These are phyloP conservation scores for Aureobasidium leucospermi DNA, from an alignment of 2,329 filamentous ascomycete species.

Conservation along the genomic window DNA sequence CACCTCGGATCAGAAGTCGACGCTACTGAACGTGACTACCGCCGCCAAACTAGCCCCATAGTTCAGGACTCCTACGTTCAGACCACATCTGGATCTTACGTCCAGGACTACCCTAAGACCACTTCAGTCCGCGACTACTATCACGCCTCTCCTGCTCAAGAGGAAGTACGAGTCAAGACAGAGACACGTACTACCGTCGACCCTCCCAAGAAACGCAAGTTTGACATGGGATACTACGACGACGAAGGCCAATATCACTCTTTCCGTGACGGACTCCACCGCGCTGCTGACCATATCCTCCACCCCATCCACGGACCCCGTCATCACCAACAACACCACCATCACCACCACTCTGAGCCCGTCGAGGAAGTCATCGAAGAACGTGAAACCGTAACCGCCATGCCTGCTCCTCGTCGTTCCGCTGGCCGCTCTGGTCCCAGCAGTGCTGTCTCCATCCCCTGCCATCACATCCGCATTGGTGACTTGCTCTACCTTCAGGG, in stretches of 20 bases:
- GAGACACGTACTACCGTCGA: constrained; percentile 47
- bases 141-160: constrained; percentile 29
- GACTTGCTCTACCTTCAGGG: constrained; percentile 98
- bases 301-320: constrained; percentile 53
- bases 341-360: constrained; percentile 29
- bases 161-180: constrained; percentile 44
- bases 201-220: constrained; percentile 39
- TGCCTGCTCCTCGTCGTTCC: constrained; percentile 30
- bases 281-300: constrained; percentile 57
- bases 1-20: constrained; percentile 53
- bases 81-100: constrained; percentile 21
- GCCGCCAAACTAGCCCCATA: constrained; percentile 31
- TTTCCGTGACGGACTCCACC: constrained; percentile 63
- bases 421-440: constrained; percentile 32
- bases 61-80: constrained; percentile 31
- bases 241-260: constrained; percentile 69
- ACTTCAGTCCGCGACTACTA: constrained; percentile 31
- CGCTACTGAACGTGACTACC: constrained; percentile 43
- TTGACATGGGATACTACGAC: constrained; percentile 75
- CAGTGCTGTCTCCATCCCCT: constrained; percentile 95
- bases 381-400: constrained; percentile 37
- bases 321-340: constrained; percentile 44
- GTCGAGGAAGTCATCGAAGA: constrained; percentile 40
- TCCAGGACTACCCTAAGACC: constrained; percentile 25
- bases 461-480: constrained; percentile 98